Evolutionary conservation across 148 eudicot genomes (phyloP).

Genomic region (Chenopodium album): DNA sequence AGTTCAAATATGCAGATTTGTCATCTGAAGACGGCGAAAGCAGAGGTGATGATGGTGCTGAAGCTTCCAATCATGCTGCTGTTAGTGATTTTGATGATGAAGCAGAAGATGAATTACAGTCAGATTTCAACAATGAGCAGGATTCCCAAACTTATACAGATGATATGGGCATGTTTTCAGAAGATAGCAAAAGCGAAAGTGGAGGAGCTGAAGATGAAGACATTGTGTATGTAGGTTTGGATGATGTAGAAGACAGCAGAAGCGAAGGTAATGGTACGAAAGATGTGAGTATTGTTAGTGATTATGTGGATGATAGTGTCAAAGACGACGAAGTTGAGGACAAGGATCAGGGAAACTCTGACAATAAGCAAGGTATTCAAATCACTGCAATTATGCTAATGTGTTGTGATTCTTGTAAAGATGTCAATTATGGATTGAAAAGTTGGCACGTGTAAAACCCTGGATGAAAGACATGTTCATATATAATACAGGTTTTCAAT

Average conservation of each 20-base stretch:
- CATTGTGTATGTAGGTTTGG: neutral
- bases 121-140: neutral
- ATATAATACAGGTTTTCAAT: neutral
- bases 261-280: neutral
- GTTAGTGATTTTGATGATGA: neutral
- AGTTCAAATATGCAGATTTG: neutral
- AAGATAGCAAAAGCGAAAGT: neutral
- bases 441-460: neutral
- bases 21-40: neutral
- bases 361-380: constrained; percentile 8
- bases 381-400: neutral
- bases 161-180: neutral
- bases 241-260: neutral
- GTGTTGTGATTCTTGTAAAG: too few species aligned
- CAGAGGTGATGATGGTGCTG: neutral
- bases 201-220: neutral
- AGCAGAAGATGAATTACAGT: neutral
- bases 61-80: neutral
- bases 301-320: neutral
- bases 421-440: neutral
- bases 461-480: neutral
- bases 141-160: neutral
- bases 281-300: neutral
- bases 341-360: neutral
- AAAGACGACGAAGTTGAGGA: neutral